phyloP scores from a whole-genome alignment of 805 yeast genomes.

The Lipomyces starkeyi region DNA sequence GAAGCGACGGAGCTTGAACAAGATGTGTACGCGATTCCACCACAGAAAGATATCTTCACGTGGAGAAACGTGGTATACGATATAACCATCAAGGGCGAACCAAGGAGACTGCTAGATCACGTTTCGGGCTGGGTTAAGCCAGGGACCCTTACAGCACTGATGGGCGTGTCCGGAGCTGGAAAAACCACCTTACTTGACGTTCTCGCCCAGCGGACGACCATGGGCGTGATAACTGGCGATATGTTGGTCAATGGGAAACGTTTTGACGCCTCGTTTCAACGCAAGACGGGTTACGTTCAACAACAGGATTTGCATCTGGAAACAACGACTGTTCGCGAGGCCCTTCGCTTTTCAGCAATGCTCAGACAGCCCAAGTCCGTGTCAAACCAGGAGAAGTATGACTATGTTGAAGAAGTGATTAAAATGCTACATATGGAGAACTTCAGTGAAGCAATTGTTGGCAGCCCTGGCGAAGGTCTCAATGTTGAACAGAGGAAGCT shows the following conservation, averaged over 20 bases:
- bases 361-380: constrained; percentile 68
- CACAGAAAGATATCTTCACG: constrained; percentile 66
- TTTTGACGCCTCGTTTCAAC: constrained; percentile 68
- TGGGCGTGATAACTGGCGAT: constrained; percentile 77
- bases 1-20: not conserved
- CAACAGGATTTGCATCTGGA: constrained; percentile 78
- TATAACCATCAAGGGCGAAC: constrained; percentile 63
- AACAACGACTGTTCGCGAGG: constrained; percentile 75
- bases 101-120: constrained; percentile 63
- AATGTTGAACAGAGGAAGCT: constrained; percentile 72
- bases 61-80: constrained; percentile 78
- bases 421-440: constrained; percentile 67
- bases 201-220: constrained; percentile 69
- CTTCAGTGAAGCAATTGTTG: constrained; percentile 80
- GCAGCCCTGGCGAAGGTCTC: constrained; percentile 73
- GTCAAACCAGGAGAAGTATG: constrained; percentile 63
- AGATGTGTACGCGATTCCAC: constrained; percentile 55
- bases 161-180: constrained; percentile 84
- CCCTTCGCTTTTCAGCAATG: constrained; percentile 71
- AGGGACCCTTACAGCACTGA: constrained; percentile 76
- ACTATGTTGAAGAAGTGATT: constrained; percentile 71
- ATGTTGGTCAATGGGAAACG: constrained; percentile 72
- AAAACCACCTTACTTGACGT: constrained; percentile 73
- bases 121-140: constrained; percentile 86
- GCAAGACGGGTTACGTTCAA: constrained; percentile 80